Conservation (phyloP, 768 basidiomycete species). For the Leccinum disarticulatum region DNA sequence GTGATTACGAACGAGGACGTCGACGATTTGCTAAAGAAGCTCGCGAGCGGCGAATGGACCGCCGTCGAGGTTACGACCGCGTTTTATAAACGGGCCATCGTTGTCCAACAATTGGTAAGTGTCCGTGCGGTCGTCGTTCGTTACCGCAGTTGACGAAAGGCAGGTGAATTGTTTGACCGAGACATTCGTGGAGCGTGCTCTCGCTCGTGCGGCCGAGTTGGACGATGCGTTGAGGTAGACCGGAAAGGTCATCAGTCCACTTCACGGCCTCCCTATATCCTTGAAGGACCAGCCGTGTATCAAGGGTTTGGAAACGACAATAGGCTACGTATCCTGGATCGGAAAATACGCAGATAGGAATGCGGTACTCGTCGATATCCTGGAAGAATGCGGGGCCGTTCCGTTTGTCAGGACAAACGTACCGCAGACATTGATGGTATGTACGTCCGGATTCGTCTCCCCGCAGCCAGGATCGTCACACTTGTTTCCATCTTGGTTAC, state of each 20-base stretch:
- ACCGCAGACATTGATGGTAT: constrained; percentile 74
- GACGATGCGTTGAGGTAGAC: constrained; percentile 61
- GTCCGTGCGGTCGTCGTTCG: not conserved
- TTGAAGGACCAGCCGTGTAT: constrained; percentile 74
- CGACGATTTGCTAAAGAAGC: constrained; percentile 42
- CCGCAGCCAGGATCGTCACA: not conserved
- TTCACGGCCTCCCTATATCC: constrained; percentile 75
- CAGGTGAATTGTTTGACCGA: constrained; percentile 83
- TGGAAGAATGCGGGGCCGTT: constrained; percentile 68
- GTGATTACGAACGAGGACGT: constrained; percentile 56
- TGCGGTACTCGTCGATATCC: constrained; percentile 61
- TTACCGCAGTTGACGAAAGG: not conserved
- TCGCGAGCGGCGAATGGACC: constrained; percentile 57
- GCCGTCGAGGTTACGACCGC: constrained; percentile 71
- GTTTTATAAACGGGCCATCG: constrained; percentile 73
- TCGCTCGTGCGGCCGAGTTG: constrained; percentile 60
- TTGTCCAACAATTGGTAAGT: constrained; percentile 76
- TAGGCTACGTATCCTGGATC: constrained; percentile 59
- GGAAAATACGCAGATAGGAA: constrained; percentile 34
- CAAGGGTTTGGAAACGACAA: constrained; percentile 66
- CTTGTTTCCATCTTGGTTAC: too few relatives aligned
- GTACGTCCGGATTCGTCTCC: not conserved
- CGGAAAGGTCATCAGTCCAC: constrained; percentile 65
- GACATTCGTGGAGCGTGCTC: constrained; percentile 73
- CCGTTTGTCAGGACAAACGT: constrained; percentile 72